These are phyloP conservation scores for Cylindrotheca fusiformis DNA, from an alignment of 108 stramenopile species.

Conservation along the genomic window DNA sequence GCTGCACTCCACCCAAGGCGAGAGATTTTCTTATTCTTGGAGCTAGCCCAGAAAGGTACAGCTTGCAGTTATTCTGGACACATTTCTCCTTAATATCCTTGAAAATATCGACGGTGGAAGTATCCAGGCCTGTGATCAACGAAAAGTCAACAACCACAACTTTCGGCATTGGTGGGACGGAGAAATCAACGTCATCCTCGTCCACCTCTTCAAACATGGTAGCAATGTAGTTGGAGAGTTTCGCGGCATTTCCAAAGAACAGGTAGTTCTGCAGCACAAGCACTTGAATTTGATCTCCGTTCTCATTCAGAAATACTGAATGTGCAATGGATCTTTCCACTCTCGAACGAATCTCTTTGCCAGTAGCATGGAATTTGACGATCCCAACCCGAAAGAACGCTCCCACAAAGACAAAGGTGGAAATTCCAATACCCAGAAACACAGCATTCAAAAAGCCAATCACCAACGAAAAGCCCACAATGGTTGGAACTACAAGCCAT, in stretches of 20 bases:
- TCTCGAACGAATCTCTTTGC: constrained; percentile 57
- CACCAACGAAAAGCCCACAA: constrained; percentile 49
- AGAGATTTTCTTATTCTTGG: constrained; percentile 33
- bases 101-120: constrained; percentile 66
- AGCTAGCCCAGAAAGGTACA: constrained; percentile 52
- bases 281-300: constrained; percentile 69
- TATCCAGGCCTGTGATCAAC: constrained; percentile 68
- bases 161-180: constrained; percentile 56
- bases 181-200: constrained; percentile 7
- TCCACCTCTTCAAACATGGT: constrained; percentile 76
- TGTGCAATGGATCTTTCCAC: constrained; percentile 56
- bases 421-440: constrained; percentile 58
- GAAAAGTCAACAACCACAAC: constrained; percentile 65
- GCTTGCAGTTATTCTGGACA: constrained; percentile 46
- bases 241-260: constrained; percentile 79
- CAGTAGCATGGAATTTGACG: constrained; percentile 70
- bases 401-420: constrained; percentile 76
- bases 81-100: constrained; percentile 54
- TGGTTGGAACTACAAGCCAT: constrained; percentile 71
- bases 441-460: constrained; percentile 63
- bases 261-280: constrained; percentile 78
- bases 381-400: constrained; percentile 67
- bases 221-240: constrained; percentile 57
- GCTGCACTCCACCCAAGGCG: constrained; percentile 48
- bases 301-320: constrained; percentile 60